Base-by-base conservation (phyloP, 768 basidiomycete genomes). In the Pleurotus salmoneostramineus region DNA sequence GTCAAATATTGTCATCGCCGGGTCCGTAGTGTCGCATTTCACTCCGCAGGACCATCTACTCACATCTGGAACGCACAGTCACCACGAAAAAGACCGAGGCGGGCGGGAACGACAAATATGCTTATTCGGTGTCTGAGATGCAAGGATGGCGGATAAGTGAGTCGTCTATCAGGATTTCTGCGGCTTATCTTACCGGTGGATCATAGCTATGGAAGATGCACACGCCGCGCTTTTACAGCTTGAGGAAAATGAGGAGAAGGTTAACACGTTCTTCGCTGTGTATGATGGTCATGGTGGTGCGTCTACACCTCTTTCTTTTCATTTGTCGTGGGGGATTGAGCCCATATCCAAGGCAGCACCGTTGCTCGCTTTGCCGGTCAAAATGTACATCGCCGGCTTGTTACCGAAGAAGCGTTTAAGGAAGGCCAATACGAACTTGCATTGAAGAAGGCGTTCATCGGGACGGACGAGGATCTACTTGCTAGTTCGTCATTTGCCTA, bases 91-190 rank as follows among this genome's bases (percentile, higher is more conserved):
- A 80, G 68, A 87, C 92, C 4, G 81, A 86, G 63, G 71, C 78
- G 17, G 94, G 91, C 44, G 78, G 76, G 61, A 87, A 93, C 83
- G 79, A 77, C 60, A 82, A 83, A 58, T 87, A 83, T 71, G 65
- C 79, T 47, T 98, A 87, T 72, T 89, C 83, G 5, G 81, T 97
- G 44, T 88, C 91, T 47, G 95, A 98, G 74, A 98, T 98, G 96
- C 97, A 99, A 73, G 97, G 97, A 66, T 99, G 97, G 97, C 82
- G 97, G 73, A 89, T 98, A 74, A 85, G 96, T 99, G 67, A 75
- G 96, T 88, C 48, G 33, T 60, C 21, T 14, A 35, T 32, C 43
- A n/a, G 33, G 14, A 5, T 10, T 31, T 12, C 32, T 17, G 15
- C 47, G 43, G 21, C 32, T 3, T 5, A 12, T 32, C 33, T 40